Base-by-base conservation (phyloP, 2,329 filamentous ascomycete species). In the Apiospora rasikravindrae region DNA sequence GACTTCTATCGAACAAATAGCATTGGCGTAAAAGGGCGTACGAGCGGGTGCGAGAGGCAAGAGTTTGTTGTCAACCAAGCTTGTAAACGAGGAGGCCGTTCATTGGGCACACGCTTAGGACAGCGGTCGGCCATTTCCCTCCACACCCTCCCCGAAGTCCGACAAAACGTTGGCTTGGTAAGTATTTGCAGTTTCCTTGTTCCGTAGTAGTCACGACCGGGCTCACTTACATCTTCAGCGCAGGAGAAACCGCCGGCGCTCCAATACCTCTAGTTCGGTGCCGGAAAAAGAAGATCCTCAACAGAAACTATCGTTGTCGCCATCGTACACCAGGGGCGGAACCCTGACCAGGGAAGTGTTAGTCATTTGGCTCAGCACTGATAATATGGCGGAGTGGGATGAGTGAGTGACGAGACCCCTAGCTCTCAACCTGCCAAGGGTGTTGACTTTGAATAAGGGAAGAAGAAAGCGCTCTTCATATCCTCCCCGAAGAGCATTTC, bases 401-500 rank as follows among this genome's bases (percentile, higher is more conserved):
- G 70, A 71, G 70, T 71, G 42, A 67, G 70, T 67, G 14, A 10
- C 14, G 10, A 24, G 44, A 33, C 57, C 8, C 33, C 57, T n/a
- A 40, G 14, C 3, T 64, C 33, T 64, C 57, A 24, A 40, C 57
- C 13, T 10, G 3, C 4, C 3, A 64, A n/a, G 33, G 33, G 33
- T 40, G 11, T 33, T 64, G 57, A 64, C 57, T 64, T 33, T 37
- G 22, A 24, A 14, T 7, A 37, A 69, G 67, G 44, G 67, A 45
- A 49, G 67, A 69, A 37, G 89, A 87, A 75, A 84, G 86, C 76
- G 76, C 79, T 70, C 78, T 79, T 80, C 75, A 83, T 83, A 75
- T 80, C 70, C 78, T 79, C 80, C 75, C 83, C 83, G 75, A 87
- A 71, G 82, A 83, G 64, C 89, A 89, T 77, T 83, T 88, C 75